Base-by-base conservation (phyloP, 768 basidiomycete species). In the Boletales sp. region DNA sequence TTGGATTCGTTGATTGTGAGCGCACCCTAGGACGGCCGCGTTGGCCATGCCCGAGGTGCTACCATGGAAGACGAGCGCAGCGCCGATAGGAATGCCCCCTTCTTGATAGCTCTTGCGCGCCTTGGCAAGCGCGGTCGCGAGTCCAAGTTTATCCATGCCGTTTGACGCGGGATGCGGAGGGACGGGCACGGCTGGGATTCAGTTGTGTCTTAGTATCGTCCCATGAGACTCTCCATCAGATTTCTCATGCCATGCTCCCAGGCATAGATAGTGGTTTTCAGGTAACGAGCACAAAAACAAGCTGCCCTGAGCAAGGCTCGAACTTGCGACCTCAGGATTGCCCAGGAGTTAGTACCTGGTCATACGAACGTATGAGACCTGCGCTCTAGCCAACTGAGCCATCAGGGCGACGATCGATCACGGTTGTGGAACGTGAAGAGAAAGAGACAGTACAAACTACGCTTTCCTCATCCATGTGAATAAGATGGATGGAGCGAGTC, bases 1-100 rank as follows among this genome's bases (percentile, higher is more conserved):
- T 62, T 80, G 78, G 8, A 78, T 64, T 5, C 78, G 69, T 47
- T 65, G 49, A 53, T 80, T 79, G 58, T 77, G 70, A 2, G 72
- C 72, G 9, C 71, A 67, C 6, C 76, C 76, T 15, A 79, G 60
- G 27, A 77, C 60, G 11, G 54, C 51, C 3, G 59, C 48, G n/a
- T 52, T 18, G 13, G 27, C 43, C 5, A n/a, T 15, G 10, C 51
- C 40, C 5, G 52, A 52, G 34, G 49, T 19, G 4, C 56, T 56
- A n/a, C 60, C 61, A 14, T 68, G 66, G 38, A 56, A 60, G 40
- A 78, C 57, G 36, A 84, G 66, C 2, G 73, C 75, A 4, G 78
- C 76, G 11, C 84, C 83, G 53, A 86, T 85, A 11, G 83, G 82
- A n/a, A 84, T 71, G 0, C 84, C 83, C 1, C 81, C 80, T 51